phyloP scores from a whole-genome alignment of 2,329 filamentous ascomycete species.

The Metarhizium sp. region DNA sequence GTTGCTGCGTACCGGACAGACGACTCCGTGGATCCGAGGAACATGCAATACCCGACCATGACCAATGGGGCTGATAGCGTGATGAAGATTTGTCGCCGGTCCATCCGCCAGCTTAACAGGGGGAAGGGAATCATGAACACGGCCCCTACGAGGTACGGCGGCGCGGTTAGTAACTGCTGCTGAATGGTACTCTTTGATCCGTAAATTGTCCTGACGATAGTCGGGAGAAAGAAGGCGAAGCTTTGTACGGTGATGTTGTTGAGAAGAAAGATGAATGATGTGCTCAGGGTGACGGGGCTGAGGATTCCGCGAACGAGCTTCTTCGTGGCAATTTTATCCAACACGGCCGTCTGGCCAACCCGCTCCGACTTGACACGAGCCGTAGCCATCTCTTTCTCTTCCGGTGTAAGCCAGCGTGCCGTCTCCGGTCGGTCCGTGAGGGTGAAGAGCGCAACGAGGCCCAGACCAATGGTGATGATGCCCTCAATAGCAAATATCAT shows the following conservation, averaged over 20 bases:
- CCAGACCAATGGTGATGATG: conserved; percentile 44
- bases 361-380: conserved; percentile 61
- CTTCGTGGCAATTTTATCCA: conserved; percentile 51
- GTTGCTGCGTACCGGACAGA: conserved; percentile 58
- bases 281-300: conserved; percentile 50
- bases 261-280: conserved; percentile 50
- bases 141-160: conserved; percentile 59
- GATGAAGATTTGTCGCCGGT: conserved; percentile 52
- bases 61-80: conserved; percentile 50
- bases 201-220: conserved; percentile 61
- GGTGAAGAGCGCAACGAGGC: conserved; percentile 52
- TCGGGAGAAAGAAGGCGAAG: conserved; percentile 59
- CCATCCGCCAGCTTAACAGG: conserved; percentile 49
- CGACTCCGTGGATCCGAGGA: conserved; percentile 44
- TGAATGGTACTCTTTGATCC: conserved; percentile 42
- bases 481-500: conserved; percentile 67
- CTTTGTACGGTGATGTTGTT: conserved; percentile 65
- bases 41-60: conserved; percentile 64
- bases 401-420: conserved; percentile 53
- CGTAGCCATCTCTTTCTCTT: conserved; percentile 58
- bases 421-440: conserved; percentile 61
- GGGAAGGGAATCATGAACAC: conserved; percentile 57
- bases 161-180: conserved; percentile 62
- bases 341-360: conserved; percentile 49
- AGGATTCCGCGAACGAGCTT: conserved; percentile 55